Evolutionary conservation across 441 rosid species (phyloP), one percentile per base, ranked within the genome.

Genomic region (Populus tomentosa): DNA sequence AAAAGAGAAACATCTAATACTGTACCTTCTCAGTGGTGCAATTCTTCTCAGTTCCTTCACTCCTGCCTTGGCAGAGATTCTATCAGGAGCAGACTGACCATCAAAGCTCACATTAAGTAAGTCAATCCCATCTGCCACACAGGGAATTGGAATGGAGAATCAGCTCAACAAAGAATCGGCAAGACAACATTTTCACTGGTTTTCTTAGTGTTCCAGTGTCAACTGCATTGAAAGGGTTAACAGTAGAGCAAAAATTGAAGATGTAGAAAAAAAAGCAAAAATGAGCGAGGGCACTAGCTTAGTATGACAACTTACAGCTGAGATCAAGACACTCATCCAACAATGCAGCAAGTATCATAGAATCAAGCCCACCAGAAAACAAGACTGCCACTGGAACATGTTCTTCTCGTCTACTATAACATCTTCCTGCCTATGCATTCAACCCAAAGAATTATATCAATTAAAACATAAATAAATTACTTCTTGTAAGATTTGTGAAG

Each of bases 361-460:
- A 95, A 84, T 95, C 99, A 75, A 93, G 80, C 78, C 99, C 99
- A 67, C 99, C 98, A 69, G 99, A 95, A 83, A 95, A 93, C 67
- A 95, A 92, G 77, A 95, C 90, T 66, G 98, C 98, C 67, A 92
- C 91, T 1, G 98, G 98, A 72, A 75, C 87, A 79, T 38, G 79
- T 69, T 83, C 95, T 72, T 81, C 76, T 75, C 81, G 68, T 67
- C 63, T 61, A 67, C 35, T 53, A 65, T 74, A 81, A 50, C 73
- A 75, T 53, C 36, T 65, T 38, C 38, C 86, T 75, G 80, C 90
- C 98, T 91, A 80, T 38, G 72, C 75, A 81, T 81, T 69, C 62
- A 79, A 62, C 78, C 62, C 67, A 59, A 82, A 13, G 5, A 46
- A 46, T 13, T 46, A 18, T 46, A 46, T 46, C 56, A 46, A 46